These are phyloP conservation scores for Penicillium oxalicum DNA, from an alignment of 2,329 filamentous ascomycete species.

Conservation along the genomic window DNA sequence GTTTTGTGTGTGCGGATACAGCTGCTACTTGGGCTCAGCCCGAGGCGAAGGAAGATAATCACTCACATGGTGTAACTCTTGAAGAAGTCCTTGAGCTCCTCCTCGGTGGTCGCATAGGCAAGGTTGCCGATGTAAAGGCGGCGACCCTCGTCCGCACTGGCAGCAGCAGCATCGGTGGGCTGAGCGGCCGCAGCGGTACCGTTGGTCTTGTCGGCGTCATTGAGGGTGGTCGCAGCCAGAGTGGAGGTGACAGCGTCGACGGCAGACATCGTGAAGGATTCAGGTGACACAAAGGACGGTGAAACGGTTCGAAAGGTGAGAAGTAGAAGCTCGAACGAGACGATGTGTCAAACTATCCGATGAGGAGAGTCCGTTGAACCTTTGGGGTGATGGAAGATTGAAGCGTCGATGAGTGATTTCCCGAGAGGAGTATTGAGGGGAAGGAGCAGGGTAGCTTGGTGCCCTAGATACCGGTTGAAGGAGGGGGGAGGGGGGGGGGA, in stretches of 20 bases:
- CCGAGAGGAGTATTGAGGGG: constrained; percentile 55
- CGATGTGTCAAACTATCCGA: constrained; percentile 57
- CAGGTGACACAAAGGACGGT: constrained; percentile 14
- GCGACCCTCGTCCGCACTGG: constrained; percentile 96
- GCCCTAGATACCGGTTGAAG: constrained; percentile 62
- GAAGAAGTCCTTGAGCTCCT: constrained; percentile 99
- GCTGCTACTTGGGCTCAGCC: neutral
- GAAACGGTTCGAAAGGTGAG: neutral
- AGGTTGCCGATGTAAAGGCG: constrained; percentile 99
- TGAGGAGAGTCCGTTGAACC: constrained; percentile 38
- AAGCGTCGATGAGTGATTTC: constrained; percentile 35
- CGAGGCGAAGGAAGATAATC: neutral
- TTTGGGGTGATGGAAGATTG: constrained; percentile 5
- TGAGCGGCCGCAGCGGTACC: constrained; percentile 63
- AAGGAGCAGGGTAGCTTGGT: constrained; percentile 73
- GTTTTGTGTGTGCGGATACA: neutral
- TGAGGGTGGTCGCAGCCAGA: constrained; percentile 61
- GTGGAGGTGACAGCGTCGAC: constrained; percentile 64
- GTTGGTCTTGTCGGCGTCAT: constrained; percentile 46
- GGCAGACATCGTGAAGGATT: constrained; percentile 65
- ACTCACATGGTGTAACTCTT: constrained; percentile 98
- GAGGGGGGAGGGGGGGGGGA: constrained; percentile 17
- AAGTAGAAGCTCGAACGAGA: constrained; percentile 11
- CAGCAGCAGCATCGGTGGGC: constrained; percentile 79
- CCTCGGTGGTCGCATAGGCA: constrained; percentile 99